Conservation (phyloP, 2,329 filamentous ascomycete species). For the Aureobasidium subglaciale region DNA sequence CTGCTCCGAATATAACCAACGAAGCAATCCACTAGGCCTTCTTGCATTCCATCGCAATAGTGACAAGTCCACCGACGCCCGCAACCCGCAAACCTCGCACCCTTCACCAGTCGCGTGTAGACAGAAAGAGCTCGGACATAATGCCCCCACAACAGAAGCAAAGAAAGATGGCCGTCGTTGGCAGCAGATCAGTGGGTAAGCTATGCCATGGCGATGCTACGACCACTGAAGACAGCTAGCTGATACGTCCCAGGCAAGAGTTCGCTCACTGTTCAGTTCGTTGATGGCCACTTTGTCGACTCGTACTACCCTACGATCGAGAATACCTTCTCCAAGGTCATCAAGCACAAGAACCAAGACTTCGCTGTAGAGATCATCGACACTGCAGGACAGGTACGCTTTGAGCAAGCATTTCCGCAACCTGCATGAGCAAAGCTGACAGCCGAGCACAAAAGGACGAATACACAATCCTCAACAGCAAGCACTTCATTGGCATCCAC, state of each 20-base stretch:
- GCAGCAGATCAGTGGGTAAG: conserved; percentile 83
- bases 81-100: neutral
- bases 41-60: neutral
- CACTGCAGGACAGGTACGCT: conserved; percentile 79
- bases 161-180: conserved; percentile 91
- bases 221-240: neutral
- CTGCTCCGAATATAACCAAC: neutral
- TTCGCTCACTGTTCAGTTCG: conserved; percentile 91
- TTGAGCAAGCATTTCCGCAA: neutral
- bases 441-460: conserved; percentile 59
- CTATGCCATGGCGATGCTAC: conserved; percentile 11
- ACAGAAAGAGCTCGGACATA: conserved; percentile 4
- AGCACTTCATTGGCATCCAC: conserved; percentile 98
- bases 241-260: conserved; percentile 67
- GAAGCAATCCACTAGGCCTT: neutral
- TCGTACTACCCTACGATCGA: conserved; percentile 99
- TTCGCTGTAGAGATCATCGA: conserved; percentile 97
- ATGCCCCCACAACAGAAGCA: conserved; percentile 71
- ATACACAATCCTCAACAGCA: conserved; percentile 96
- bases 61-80: neutral
- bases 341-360: conserved; percentile 87
- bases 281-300: conserved; percentile 97
- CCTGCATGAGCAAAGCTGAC: neutral
- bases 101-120: neutral
- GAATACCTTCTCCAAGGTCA: conserved; percentile 95